Evolutionary conservation across 768 basidiomycete genomes (phyloP), one percentile per base, ranked within the genome.

Genomic region (Naganishia kalamii): DNA sequence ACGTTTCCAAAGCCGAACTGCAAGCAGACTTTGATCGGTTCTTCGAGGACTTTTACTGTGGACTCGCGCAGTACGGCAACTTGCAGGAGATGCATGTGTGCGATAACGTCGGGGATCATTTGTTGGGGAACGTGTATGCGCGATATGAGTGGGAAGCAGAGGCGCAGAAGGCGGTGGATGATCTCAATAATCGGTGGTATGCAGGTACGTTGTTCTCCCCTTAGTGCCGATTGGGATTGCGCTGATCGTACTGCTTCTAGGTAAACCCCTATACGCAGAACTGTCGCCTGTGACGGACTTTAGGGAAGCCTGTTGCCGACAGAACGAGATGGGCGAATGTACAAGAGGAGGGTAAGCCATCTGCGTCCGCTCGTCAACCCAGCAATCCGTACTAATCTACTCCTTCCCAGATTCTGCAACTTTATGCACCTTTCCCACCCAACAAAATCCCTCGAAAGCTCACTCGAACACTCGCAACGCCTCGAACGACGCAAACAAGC

Each of bases 101-200:
- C 75, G 94, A 99, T 80, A 99, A 99, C 74, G 93, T 99, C 35
- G 96, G 96, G n/a, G 96, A 98, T 75, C 94, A 99, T 75, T 82
- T 98, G 27, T 90, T 94, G 72, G 93, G 93, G 25, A 96, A 97
- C 72, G 94, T 99, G 1, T 99, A 99, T 75, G 94, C 93, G 4
- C 86, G 94, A 25, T 99, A 90, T 74, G 94, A 99, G 74, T 96
- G 92, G 92, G 94, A 99, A 79, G 92, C 92, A 0, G 94, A 99
- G 76, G 94, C 94, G 10, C 88, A 92, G 73, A 81, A 87, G 32
- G 94, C 94, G 2, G 91, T 97, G 6, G 90, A 94, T 71, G 89
- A 84, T 65, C 81, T 97, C 69, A 97, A 98, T 72, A 88, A 94
- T 72, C 85, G 94, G 33, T 99, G 96, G 96, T 99, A 97, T 82